These are phyloP conservation scores for Mesembryanthemum crystallinum DNA, from an alignment of 148 eudicot genomes.

Conservation along the genomic window DNA sequence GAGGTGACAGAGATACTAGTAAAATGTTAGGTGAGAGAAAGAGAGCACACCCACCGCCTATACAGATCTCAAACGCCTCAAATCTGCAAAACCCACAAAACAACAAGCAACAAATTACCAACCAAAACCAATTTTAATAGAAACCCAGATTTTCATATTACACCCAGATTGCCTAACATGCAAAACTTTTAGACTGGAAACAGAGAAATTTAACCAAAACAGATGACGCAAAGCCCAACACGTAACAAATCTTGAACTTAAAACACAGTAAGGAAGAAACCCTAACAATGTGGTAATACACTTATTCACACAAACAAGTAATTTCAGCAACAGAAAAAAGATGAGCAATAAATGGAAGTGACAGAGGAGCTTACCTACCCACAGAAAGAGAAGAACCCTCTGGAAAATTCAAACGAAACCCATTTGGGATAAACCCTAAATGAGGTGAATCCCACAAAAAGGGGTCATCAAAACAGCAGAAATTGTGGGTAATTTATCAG, in stretches of 20 bases:
- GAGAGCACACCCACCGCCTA: slow-evolving; percentile 14
- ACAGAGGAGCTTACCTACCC: slow-evolving; percentile 6
- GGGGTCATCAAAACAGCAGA: slow-evolving; percentile 10
- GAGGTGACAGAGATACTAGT: not conserved
- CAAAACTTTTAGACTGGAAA: not conserved
- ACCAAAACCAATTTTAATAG: not conserved
- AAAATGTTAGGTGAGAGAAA: slow-evolving; percentile 15
- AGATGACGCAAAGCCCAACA: not conserved
- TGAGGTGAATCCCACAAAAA: slow-evolving; percentile 15
- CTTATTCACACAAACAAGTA: not conserved
- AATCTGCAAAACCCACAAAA: slow-evolving; percentile 35
- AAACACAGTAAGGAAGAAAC: not conserved
- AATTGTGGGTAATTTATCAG: not conserved
- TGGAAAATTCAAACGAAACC: slow-evolving; percentile 14
- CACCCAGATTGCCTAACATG: slow-evolving; percentile 4
- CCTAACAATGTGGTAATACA: not conserved
- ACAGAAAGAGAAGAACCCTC: slow-evolving; percentile 1
- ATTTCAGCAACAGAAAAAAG: slow-evolving; percentile 13
- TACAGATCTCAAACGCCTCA: slow-evolving; percentile 39
- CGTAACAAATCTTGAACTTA: not conserved
- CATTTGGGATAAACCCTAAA: slow-evolving; percentile 15
- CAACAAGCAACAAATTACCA: slow-evolving; percentile 3
- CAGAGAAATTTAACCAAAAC: not conserved
- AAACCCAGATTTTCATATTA: not conserved
- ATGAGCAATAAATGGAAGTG: not conserved